phyloP scores from a whole-genome alignment of 1,284 basidiomycete genomes.

The Cutaneotrichosporon sp. region DNA sequence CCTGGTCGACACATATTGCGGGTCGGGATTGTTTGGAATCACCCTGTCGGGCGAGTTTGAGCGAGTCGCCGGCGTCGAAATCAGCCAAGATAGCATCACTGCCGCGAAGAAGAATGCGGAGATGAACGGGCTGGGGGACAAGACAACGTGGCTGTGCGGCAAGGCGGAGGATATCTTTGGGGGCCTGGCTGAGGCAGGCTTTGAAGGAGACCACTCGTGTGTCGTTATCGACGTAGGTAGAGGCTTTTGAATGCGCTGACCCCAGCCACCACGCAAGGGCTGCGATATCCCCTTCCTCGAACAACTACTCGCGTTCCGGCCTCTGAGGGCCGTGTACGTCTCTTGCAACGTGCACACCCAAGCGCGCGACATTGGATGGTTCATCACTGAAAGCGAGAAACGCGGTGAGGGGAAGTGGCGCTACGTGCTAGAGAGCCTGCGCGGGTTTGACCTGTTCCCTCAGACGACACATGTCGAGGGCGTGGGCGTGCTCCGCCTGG shows the following conservation, averaged over 20 bases:
- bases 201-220: constrained; percentile 39
- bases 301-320: constrained; percentile 69
- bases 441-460: constrained; percentile 88
- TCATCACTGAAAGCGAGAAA: constrained; percentile 21
- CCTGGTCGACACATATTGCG: constrained; percentile 88
- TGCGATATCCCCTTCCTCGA: constrained; percentile 75
- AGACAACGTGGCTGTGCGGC: constrained; percentile 53
- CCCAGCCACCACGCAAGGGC: constrained; percentile 82
- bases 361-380: constrained; percentile 31
- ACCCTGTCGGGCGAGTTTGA: constrained; percentile 73
- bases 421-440: constrained; percentile 65
- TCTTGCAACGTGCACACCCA: constrained; percentile 75
- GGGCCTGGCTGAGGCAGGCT: constrained; percentile 36
- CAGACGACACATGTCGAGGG: constrained; percentile 47
- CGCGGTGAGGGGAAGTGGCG: constrained; percentile 23
- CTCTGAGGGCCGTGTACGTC: constrained; percentile 75
- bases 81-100: constrained; percentile 66
- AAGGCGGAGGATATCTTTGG: constrained; percentile 56
- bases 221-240: constrained; percentile 49
- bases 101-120: constrained; percentile 74
- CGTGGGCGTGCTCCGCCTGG: constrained; percentile 62
- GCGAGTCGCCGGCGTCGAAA: constrained; percentile 84
- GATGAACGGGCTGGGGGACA: constrained; percentile 58
- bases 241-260: no score
- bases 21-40: constrained; percentile 83